Evolutionary conservation across 208 protist species (phyloP), one percentile per base, ranked within the genome.

Genomic region (Acanthamoeba sp.): DNA sequence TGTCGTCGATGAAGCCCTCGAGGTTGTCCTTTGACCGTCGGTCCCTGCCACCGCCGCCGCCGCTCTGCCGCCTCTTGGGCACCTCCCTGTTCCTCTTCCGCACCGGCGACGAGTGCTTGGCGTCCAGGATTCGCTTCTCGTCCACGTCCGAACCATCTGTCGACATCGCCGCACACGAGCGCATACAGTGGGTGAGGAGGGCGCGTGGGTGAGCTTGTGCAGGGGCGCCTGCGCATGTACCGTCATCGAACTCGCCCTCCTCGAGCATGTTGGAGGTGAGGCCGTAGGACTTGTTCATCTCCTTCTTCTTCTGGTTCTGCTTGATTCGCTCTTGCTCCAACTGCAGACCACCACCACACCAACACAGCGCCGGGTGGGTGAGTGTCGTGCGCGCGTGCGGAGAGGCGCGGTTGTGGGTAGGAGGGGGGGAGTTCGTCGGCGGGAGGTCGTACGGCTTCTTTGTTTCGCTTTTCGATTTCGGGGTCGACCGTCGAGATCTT

Each of bases 391-490:
- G 64, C 14, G 0, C 12, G 64, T 36, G 34, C 34, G 34, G 18
- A 24, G 18, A 66, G 18, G 57, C 22, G 64, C 64, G 14, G n/a
- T 38, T 73, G 64, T 73, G 64, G 29, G 34, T 18, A 29, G 10
- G 22, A 66, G 57, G 18, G 57, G 18, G 18, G 57, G 57, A 66
- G 57, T 66, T 66, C 57, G 24, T 66, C 22, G 57, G 20, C 66
- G 20, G 12, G 71, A 5, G 36, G 6, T 16, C 80, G 36, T 89
- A 89, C 80, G 20, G 80, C n/a, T 89, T 89, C 80, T 34, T 89
- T 89, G n/a, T 27, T 89, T 10, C 42, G 42, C 80, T 89, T 89
- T 32, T 89, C 80, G 12, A 42, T 62, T n/a, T 89, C 80, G 38
- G 80, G 80, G 36, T 89, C 80, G 20, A 89, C 38, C 1, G 34